Conservation (phyloP, 2,329 filamentous ascomycete genomes). For the Apiospora aurea region DNA sequence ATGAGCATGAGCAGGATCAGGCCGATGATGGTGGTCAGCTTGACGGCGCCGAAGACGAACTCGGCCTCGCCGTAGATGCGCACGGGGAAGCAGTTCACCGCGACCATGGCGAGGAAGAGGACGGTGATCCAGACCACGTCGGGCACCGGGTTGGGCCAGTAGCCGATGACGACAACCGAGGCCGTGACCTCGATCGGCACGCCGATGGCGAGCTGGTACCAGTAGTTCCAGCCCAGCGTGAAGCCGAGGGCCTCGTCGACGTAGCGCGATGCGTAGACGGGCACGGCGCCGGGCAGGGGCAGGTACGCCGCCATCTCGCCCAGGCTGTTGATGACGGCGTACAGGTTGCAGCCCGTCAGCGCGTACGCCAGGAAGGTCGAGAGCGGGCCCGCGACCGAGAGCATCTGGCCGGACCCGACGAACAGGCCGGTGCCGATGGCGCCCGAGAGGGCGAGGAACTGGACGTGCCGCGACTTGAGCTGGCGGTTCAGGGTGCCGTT, state of each 20-base stretch:
- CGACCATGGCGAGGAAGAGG: conserved; percentile 63
- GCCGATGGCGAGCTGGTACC: conserved; percentile 48
- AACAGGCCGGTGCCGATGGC: conserved; percentile 78
- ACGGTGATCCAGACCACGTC: conserved; percentile 61
- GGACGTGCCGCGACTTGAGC: conserved; percentile 56
- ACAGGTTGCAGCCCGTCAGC: conserved; percentile 75
- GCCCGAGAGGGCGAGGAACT: conserved; percentile 74
- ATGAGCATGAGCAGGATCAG: conserved; percentile 71
- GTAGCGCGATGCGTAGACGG: conserved; percentile 80
- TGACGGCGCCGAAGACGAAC: conserved; percentile 63
- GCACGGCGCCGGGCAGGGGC: conserved; percentile 79
- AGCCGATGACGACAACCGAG: conserved; percentile 60
- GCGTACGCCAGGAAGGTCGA: conserved; percentile 77
- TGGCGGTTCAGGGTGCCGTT: conserved; percentile 45
- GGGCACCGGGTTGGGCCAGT: conserved; percentile 58
- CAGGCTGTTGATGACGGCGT: conserved; percentile 80
- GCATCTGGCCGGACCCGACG: conserved; percentile 68
- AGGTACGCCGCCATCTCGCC: conserved; percentile 88
- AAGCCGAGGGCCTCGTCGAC: conserved; percentile 84
- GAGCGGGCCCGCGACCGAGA: conserved; percentile 63
- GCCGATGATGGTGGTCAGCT: conserved; percentile 63
- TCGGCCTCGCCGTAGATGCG: conserved; percentile 65
- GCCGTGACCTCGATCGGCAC: conserved; percentile 41
- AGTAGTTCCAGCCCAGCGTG: conserved; percentile 68
- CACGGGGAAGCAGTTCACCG: conserved; percentile 58